Evolutionary conservation across 2,329 filamentous ascomycete genomes (phyloP), one percentile per base, ranked within the genome.

Genomic region (Tolypocladium cylindrosporum): DNA sequence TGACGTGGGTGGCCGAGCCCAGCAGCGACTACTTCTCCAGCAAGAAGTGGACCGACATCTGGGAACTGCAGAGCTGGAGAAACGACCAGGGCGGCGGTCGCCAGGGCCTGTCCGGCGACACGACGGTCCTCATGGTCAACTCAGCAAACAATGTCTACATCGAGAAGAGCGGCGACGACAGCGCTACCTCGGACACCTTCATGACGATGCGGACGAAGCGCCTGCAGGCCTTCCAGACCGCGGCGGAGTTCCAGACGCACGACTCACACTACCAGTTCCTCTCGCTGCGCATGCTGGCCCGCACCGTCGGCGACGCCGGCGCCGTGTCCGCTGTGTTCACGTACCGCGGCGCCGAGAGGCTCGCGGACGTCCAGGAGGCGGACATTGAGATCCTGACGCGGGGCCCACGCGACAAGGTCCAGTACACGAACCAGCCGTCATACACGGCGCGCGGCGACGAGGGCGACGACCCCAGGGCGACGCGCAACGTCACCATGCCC

Each of bases 391-490:
- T 82, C 54, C 71, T 80, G 54, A 82, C 80, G 2, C 66, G 68
- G 34, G 78, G 78, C 58, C 73, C 75, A 1, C 68, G 65, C 31
- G 63, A 75, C 58, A 69, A 68, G 42, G 69, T 82, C 42, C 78
- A 81, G 60, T 86, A 83, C 69, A 85, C 83, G 16, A 86, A 86
- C 66, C 83, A 86, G 66, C 83, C 83, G 0, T 73, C 79, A 0
- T 77, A 79, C 58, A 76, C 54, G 39, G 43, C 48, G 42, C 19
- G 72, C 58, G 69, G 71, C 14, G 67, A 72, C 11, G 77, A 76
- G 37, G 70, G 77, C 41, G 72, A 77, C 39, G 69, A 81, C 50
- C 66, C 74, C 4, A 66, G 71, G 34, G 77, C 83, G 1, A 81
- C 80, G 1, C 64, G 71, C 9, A 80, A 79, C 61, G 74, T 72